Percentiles rank a stretch among this genome's conserved stretches.
phyloP scores from a whole-genome alignment of 495 filamentous ascomycete species.

The Chaetomium fimeti region DNA sequence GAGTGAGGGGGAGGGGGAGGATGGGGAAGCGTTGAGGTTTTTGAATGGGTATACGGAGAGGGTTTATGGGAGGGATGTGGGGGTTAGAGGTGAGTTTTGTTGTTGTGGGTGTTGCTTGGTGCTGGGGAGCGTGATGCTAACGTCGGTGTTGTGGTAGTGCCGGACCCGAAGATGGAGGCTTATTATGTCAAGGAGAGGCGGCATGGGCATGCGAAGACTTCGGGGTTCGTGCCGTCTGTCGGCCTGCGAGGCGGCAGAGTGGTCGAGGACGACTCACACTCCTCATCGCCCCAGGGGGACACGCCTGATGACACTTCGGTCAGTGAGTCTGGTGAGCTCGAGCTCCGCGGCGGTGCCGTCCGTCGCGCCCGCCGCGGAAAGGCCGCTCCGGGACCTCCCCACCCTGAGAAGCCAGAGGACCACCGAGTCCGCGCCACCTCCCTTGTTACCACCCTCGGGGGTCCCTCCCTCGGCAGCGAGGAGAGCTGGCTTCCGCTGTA shows the following conservation, averaged over 20 bases:
- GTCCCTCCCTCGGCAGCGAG: not conserved
- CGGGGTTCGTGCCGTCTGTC: not conserved
- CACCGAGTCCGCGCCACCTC: not conserved
- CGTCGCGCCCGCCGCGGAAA: not conserved
- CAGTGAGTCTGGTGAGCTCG: not conserved
- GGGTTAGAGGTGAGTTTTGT: constrained; percentile 9
- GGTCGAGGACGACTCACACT: not conserved
- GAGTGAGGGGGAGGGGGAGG: constrained; percentile 18
- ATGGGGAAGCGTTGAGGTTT: constrained; percentile 15
- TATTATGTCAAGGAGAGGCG: not conserved
- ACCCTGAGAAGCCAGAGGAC: not conserved
- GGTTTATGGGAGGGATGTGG: constrained; percentile 15
- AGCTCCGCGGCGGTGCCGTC: constrained; percentile 15
- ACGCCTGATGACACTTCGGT: not conserved
- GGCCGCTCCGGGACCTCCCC: not conserved
- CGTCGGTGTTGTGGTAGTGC: constrained; percentile 1
- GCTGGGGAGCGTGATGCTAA: not conserved
- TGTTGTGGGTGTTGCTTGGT: not conserved
- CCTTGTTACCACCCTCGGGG: not conserved
- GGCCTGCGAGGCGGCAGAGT: constrained; percentile 27
- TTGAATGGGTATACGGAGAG: constrained; percentile 22
- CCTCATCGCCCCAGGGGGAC: no score
- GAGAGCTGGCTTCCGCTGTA: constrained; percentile 23
- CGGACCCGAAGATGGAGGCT: constrained; percentile 12
- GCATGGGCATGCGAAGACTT: no score